Evolutionary conservation across 2,329 filamentous ascomycete genomes (phyloP).

Genomic region (Fusarium goolgardi): DNA sequence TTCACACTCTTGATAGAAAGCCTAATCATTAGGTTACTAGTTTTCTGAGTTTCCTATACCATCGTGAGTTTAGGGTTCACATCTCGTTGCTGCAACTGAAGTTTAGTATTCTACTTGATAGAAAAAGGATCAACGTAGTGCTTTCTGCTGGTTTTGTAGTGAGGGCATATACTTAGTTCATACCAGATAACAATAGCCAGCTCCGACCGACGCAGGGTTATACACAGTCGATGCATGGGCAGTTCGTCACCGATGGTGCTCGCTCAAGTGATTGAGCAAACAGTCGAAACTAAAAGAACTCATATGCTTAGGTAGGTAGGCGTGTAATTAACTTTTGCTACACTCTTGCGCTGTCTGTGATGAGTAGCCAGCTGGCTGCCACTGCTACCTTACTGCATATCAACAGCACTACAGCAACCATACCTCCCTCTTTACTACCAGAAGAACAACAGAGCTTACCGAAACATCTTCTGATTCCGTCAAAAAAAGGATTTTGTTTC

Average conservation of each 20-base stretch:
- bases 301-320: background rate
- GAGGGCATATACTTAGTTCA: background rate
- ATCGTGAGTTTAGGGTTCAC: background rate
- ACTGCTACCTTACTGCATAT: conserved; percentile 15
- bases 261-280: background rate
- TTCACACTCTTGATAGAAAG: background rate
- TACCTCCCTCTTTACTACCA: background rate
- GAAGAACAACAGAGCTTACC: background rate
- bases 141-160: background rate
- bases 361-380: conserved; percentile 6
- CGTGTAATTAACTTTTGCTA: background rate
- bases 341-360: background rate
- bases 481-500: background rate
- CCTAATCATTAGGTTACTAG: background rate
- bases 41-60: background rate
- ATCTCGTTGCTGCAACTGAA: background rate
- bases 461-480: background rate
- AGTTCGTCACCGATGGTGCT: background rate
- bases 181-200: background rate
- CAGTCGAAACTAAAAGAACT: background rate
- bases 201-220: background rate
- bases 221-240: background rate
- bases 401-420: background rate
- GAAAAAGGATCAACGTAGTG: background rate
- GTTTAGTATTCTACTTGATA: background rate